Percentiles rank a stretch among this genome's conserved stretches.
Conservation (phyloP, 306 rosid genomes). For the Vigna hirtella region DNA sequence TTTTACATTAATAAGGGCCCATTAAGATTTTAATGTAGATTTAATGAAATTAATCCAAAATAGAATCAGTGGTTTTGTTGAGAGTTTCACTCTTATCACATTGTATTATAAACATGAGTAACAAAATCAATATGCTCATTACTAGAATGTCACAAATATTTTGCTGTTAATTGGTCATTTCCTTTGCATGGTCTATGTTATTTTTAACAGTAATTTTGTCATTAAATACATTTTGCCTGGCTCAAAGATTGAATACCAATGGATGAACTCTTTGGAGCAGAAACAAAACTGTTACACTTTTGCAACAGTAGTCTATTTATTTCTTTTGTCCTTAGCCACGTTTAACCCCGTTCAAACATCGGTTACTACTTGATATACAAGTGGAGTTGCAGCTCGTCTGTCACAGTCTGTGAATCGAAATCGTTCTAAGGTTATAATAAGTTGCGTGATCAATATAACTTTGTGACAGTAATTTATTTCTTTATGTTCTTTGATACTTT, state of each 20-base stretch:
- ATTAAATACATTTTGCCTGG: not conserved
- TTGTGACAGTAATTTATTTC: not conserved
- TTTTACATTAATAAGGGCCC: not conserved
- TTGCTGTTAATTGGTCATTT: not conserved
- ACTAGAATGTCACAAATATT: not conserved
- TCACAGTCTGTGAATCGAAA: not conserved
- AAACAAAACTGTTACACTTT: too few relatives aligned
- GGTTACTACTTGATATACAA: too few relatives aligned
- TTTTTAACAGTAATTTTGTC: not conserved
- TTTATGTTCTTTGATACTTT: not conserved
- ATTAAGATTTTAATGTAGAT: not conserved
- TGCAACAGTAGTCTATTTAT: conserved; percentile 3
- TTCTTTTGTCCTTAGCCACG: not conserved
- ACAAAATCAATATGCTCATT: not conserved
- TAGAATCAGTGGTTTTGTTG: not conserved
- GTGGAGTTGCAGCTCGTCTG: not conserved
- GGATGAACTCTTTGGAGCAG: not conserved
- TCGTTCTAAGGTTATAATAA: not conserved
- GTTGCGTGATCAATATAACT: not conserved
- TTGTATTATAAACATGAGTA: not conserved
- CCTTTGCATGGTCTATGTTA: not conserved
- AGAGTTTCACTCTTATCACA: not conserved
- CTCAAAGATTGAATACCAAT: not conserved
- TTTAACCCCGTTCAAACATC: too few relatives aligned
- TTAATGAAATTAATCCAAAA: not conserved